phyloP scores from a whole-genome alignment of 306 rosid genomes.

The Casuarina equisetifolia region DNA sequence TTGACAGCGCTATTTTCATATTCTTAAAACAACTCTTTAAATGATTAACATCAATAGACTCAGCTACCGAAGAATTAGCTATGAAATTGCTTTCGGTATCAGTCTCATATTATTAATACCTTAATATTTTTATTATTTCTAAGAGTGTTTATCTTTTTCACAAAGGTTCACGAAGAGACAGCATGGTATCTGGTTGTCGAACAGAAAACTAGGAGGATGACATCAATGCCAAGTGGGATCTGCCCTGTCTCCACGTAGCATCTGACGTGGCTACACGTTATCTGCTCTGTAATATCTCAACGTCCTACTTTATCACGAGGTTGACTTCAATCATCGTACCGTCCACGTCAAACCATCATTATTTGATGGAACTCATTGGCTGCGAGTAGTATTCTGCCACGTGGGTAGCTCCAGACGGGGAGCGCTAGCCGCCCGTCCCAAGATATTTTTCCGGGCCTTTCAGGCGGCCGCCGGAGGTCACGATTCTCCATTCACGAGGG shows the following conservation, averaged over 20 bases:
- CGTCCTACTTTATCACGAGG: neutral
- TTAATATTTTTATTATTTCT: too few species aligned
- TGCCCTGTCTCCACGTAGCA: neutral
- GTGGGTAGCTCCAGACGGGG: neutral
- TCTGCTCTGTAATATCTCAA: neutral
- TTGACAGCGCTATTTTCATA: too few species aligned
- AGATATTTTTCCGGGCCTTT: neutral
- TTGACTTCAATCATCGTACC: neutral
- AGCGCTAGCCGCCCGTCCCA: neutral
- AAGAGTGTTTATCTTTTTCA: too few species aligned
- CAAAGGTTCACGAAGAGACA: too few species aligned
- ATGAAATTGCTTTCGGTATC: too few species aligned
- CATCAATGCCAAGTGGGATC: neutral
- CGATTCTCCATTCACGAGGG: neutral
- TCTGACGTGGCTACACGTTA: constrained; percentile 1
- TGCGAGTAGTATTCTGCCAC: neutral
- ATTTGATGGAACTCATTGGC: too few species aligned
- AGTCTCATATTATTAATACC: too few species aligned
- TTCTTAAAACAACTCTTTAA: too few species aligned
- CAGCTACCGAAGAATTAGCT: too few species aligned
- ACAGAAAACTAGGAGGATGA: too few species aligned
- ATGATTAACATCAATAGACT: too few species aligned
- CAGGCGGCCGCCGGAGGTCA: neutral
- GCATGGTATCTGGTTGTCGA: too few species aligned
- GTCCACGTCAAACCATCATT: neutral